Evolutionary conservation across 768 basidiomycete species (phyloP), one percentile per base, ranked within the genome.

Genomic region (Royoungia palumana): DNA sequence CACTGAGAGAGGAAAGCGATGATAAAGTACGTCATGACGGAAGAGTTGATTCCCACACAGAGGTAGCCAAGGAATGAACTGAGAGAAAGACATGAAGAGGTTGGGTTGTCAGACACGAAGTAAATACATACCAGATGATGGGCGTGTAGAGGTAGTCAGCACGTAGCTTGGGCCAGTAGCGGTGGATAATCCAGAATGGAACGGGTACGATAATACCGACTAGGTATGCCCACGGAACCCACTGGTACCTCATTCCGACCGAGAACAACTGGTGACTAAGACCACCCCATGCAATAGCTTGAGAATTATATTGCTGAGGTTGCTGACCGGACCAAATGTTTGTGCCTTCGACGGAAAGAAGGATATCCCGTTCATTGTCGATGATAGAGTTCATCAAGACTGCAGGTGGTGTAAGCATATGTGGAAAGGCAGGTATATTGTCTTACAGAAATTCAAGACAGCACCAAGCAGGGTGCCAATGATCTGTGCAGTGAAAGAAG

Each of bases 371-470:
- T 40, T 82, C 77, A 34, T 63, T 71, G 43, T 72, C 69, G 58
- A 85, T 72, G 49, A 85, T 78, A 2, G 73, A 72, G 53, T 79
- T 81, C 81, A 82, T 82, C 44, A 85, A 57, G 37, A 82, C 75
- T 67, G 72, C 58, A 72, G 44, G 73, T 56, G 20, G 9, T 2
- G 24, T 43, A n/a, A 55, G 38, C 48, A 12, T 17, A 6, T 17
- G 22, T 1, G 34, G 30, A 11, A 19, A 42, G 32, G 34, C 19
- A 4, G 11, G 10, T n/a, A 16, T 12, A 11, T 7, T 24, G 24
- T 43, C 69, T 38, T 39, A 75, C 77, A 51, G 45, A 73, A 79
- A 59, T 75, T 77, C 41, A 78, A 58, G 44, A 76, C 54, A 32
- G 73, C 67, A 8, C 77, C 82, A 28, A 85, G 66, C 36, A 85